phyloP scores from a whole-genome alignment of 2,329 filamentous ascomycete genomes.

The Nothopassalora personata region DNA sequence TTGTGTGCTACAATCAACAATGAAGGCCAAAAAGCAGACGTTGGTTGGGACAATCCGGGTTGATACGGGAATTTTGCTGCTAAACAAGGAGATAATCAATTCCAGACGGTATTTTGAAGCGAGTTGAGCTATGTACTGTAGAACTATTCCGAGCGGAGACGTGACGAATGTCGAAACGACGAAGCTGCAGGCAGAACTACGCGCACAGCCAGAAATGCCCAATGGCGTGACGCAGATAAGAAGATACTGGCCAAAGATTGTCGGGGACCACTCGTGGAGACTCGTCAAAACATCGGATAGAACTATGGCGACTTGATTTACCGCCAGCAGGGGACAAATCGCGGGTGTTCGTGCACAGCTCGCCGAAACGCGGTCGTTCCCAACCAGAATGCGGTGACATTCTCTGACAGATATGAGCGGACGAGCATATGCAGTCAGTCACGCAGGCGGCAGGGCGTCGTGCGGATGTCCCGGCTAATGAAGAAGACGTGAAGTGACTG shows the following conservation, averaged over 20 bases:
- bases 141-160: neutral
- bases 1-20: neutral
- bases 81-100: neutral
- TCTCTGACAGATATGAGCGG: neutral
- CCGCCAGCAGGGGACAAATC: neutral
- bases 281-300: slow-evolving; percentile 5
- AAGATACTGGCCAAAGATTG: neutral
- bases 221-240: slow-evolving; percentile 4
- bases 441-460: neutral
- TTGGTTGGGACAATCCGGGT: neutral
- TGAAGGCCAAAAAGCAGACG: neutral
- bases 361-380: neutral
- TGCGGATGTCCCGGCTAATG: neutral
- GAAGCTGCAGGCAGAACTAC: slow-evolving; percentile 4
- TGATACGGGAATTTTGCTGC: neutral
- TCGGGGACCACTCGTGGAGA: neutral
- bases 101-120: neutral
- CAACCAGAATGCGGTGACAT: neutral
- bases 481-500: neutral
- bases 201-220: neutral
- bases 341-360: neutral
- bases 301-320: neutral
- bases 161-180: neutral
- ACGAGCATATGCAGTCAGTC: neutral
- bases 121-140: neutral